Percentiles rank a stretch among this genome's conserved stretches.
phyloP scores from a whole-genome alignment of 306 rosid genomes.

The Albizia julibrissin region DNA sequence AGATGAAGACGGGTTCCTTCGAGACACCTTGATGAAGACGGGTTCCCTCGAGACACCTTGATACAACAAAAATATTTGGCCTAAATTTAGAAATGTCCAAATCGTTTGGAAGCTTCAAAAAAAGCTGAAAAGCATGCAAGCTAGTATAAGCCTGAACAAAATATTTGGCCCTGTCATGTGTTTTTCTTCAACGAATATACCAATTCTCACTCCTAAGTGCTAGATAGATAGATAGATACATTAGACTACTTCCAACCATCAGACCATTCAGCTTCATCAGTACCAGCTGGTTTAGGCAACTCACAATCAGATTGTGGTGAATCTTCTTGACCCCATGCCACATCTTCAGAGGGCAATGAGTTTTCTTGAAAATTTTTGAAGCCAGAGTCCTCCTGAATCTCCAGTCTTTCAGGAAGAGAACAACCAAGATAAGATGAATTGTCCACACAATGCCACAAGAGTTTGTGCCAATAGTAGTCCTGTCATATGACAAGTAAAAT shows the following conservation, averaged over 20 bases:
- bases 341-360: conserved; percentile 21
- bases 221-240: conserved; percentile 15
- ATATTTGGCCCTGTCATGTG: background rate
- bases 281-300: conserved; percentile 42
- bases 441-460: conserved; percentile 82
- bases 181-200: background rate
- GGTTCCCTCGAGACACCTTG: background rate
- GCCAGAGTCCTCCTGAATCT: conserved; percentile 36
- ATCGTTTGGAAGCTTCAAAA: background rate
- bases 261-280: conserved; percentile 77
- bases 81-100: background rate
- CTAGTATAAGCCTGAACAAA: background rate
- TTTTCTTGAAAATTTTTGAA: conserved; percentile 32
- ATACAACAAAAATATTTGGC: background rate
- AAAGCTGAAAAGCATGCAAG: background rate
- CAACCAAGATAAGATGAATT: conserved; percentile 81
- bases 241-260: conserved; percentile 75
- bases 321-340: conserved; percentile 40
- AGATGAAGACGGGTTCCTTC: background rate
- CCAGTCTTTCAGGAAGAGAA: conserved; percentile 66
- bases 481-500: conserved; percentile 44
- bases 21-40: background rate
- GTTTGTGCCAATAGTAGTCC: conserved; percentile 82
- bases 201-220: background rate
- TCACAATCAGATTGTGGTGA: conserved; percentile 35